Base-by-base conservation (phyloP, 2,329 filamentous ascomycete genomes). In the Diaporthe amygdali region DNA sequence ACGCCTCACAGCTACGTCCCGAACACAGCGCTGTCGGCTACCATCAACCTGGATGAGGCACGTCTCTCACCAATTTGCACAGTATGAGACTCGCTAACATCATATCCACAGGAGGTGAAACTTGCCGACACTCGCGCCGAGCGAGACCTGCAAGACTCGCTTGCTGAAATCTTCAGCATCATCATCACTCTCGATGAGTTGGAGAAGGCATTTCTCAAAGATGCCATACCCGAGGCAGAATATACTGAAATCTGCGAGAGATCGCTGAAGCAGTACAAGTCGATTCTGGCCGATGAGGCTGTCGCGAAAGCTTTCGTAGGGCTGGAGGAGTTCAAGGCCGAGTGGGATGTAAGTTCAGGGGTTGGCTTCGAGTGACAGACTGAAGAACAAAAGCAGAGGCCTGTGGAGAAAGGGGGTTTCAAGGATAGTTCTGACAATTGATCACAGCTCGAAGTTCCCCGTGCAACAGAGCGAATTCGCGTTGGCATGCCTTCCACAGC, bases 161-260 rank as follows among this genome's bases (percentile, higher is more conserved):
- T 99, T 17, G 96, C 96, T 69, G 96, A 99, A 82, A 92, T 99
- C 30, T 99, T 98, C 83, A 97, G 95, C 83, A 98, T 99, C 75
- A 96, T 99, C 46, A 90, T 98, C 73, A 98, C 96, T 0, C 87
- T 99, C 3, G 96, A 99, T 79, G 95, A 97, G 74, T 89, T 99
- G 2, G 96, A 99, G 79, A 97, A 97, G 81, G 97, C 96, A 0
- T 99, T 97, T 79, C 89, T 99, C 47, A 97, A 97, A 79, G 96
- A 99, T 86, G 96, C 95, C 27, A 92, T 99, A 64, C 90, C 93
- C 7, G 96, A 98, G 82, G 88, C 88, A 66, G 96, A 98, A 78
- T 99, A 99, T 81, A 97, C 95, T 1, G 96, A 98, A 79, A 97
- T 96, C 75, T 99, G 97, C 86, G 94, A 95, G 79, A 91, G 96